These are phyloP conservation scores for Chlorella sorokiniana DNA, from an alignment of 139 green algal species.

Conservation along the genomic window DNA sequence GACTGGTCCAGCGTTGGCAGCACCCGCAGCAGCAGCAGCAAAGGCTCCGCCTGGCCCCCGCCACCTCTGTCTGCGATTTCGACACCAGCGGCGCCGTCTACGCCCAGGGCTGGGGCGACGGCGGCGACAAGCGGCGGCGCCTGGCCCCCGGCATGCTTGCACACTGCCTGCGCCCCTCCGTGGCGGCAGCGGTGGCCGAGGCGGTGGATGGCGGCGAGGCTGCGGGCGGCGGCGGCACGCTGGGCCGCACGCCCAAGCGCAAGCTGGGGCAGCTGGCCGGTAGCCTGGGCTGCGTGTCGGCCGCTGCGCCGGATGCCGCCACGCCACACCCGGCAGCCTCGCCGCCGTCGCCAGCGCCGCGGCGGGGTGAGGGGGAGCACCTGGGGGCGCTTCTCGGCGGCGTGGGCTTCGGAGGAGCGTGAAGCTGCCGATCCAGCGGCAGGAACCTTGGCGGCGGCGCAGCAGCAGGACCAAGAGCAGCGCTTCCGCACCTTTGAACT, in stretches of 20 bases:
- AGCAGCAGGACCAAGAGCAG: not conserved
- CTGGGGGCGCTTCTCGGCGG: too few species aligned
- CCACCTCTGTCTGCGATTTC: too few species aligned
- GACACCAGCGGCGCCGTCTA: not conserved
- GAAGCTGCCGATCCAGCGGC: not conserved
- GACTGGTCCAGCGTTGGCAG: too few species aligned
- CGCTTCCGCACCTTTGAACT: slow-evolving; percentile 1
- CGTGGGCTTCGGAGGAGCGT: not conserved
- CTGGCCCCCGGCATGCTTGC: slow-evolving; percentile 5
- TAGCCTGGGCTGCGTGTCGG: not conserved
- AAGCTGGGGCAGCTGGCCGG: not conserved
- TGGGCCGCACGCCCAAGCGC: not conserved
- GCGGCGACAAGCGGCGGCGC: slow-evolving; percentile 22
- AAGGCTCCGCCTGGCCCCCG: not conserved
- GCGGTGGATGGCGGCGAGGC: not conserved
- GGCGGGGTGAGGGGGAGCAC: not conserved
- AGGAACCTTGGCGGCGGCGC: not conserved
- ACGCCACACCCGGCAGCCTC: not conserved
- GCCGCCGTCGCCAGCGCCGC: not conserved
- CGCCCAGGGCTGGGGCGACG: not conserved
- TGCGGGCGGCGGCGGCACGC: not conserved
- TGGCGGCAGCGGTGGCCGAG: not conserved
- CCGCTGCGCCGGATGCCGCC: not conserved
- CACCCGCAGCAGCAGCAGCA: not conserved
- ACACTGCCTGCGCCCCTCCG: not conserved